These are phyloP conservation scores for Metarhizium anisopliae DNA, from an alignment of 2,329 filamentous ascomycete species.

Conservation along the genomic window DNA sequence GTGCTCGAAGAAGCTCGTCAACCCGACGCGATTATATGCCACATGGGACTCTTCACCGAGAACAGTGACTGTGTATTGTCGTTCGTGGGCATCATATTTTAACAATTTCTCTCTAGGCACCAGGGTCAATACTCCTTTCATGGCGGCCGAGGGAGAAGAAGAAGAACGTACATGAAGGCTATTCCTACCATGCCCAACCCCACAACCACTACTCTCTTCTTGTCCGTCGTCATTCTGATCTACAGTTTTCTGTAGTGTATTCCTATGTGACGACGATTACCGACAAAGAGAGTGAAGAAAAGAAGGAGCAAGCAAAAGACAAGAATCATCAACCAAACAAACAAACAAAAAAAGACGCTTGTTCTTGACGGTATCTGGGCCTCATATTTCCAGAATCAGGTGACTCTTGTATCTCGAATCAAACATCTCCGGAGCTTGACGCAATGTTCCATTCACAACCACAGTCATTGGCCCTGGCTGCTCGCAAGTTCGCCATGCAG, in stretches of 20 bases:
- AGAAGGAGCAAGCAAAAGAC: not conserved
- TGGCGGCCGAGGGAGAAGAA: not conserved
- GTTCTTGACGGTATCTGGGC: not conserved
- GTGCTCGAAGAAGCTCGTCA: slow-evolving; percentile 85
- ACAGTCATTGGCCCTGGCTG: not conserved
- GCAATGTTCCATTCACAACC: too few species aligned
- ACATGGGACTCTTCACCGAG: slow-evolving; percentile 83
- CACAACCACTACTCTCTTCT: slow-evolving; percentile 69
- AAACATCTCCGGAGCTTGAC: too few species aligned
- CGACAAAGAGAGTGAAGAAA: not conserved
- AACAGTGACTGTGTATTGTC: slow-evolving; percentile 73
- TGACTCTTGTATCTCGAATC: not conserved
- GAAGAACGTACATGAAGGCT: slow-evolving; percentile 65
- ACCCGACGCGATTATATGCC: slow-evolving; percentile 83
- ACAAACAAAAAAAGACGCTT: not conserved
- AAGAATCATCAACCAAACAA: too few species aligned
- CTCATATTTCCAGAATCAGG: too few species aligned
- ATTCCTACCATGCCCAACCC: slow-evolving; percentile 76
- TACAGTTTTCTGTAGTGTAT: not conserved
- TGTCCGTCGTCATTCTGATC: slow-evolving; percentile 5
- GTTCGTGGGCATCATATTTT: slow-evolving; percentile 67
- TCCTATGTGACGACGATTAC: not conserved
- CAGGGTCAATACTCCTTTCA: not conserved
- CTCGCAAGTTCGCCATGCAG: too few species aligned
- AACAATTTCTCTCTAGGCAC: slow-evolving; percentile 71